Base-by-base conservation (phyloP, 257 asterid genomes). In the Solanum tarijense region DNA sequence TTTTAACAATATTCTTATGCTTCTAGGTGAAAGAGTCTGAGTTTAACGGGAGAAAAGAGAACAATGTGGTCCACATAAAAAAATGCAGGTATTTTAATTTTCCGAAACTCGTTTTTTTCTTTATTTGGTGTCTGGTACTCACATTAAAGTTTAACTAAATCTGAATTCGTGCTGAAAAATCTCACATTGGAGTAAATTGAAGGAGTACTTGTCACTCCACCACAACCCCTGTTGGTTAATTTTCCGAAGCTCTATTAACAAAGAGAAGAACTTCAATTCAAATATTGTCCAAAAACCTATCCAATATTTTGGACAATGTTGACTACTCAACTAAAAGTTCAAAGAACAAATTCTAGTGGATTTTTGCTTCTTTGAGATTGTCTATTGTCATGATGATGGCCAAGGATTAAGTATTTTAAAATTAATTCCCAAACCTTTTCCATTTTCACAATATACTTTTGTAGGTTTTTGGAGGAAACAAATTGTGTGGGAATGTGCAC, bases 401-500 rank as follows among this genome's bases (percentile, higher is more conserved):
- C 60, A 58, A 60, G 9, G 83, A 46, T 52, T 2, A 81, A 46
- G 4, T 18, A 81, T 29, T 29, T 81, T 27, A 23, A 23, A 23
- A 62, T 62, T 81, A 29, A 46, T 81, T 29, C 68, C 41, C 68
- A 65, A 27, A 34, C 55, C 55, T 12, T 16, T 18, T 60, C 35
- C 36, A 14, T 52, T 29, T 87, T 31, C 48, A 31, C 32, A 74
- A 73, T 29, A 58, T 6, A 21, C 39, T 32, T n/a, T 58, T 73
- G 87, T 88, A 97, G 99, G 96, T 91, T 96, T 58, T 87, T 97
- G 93, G 99, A 96, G 94, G 98, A 90, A 92, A 92, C 98, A 78
- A 96, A 94, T 87, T 96, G 99, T 91, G 97, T 97, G 84, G 99
- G 99, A 90, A 92, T 96, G 92, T 97, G 99, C 94, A 96, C 98